Conservation (phyloP, 1,139 yeast genomes). For the Neolecta irregularis region DNA sequence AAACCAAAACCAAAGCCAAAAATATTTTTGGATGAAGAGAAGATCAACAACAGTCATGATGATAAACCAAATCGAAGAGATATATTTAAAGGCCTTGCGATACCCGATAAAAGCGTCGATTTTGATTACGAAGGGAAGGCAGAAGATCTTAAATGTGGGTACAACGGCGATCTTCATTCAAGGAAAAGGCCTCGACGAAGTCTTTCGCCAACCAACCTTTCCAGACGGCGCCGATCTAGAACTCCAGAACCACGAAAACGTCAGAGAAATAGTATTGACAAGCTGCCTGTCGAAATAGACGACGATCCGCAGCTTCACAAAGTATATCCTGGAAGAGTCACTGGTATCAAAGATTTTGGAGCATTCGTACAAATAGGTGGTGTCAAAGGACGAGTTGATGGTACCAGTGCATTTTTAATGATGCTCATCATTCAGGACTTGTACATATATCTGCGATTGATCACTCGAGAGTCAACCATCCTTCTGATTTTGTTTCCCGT, state of each 20-base stretch:
- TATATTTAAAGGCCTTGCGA: constrained; percentile 12
- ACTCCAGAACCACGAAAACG: constrained; percentile 2
- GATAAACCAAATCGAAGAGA: constrained; percentile 3
- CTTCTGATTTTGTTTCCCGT: constrained; percentile 40
- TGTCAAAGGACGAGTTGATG: constrained; percentile 25
- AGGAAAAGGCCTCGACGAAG: constrained; percentile 4
- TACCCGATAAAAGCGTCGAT: constrained; percentile 10
- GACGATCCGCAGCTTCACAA: constrained; percentile 28
- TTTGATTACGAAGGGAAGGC: constrained; percentile 6
- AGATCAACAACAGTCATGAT: neutral
- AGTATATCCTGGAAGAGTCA: constrained; percentile 47
- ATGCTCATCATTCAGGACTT: constrained; percentile 31
- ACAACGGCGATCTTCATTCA: constrained; percentile 3
- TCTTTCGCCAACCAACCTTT: neutral
- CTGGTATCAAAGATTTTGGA: constrained; percentile 52
- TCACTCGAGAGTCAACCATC: constrained; percentile 35
- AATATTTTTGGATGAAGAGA: constrained; percentile 1
- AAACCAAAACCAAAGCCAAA: constrained; percentile 20
- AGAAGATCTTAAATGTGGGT: neutral
- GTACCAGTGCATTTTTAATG: neutral
- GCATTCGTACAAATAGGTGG: constrained; percentile 49
- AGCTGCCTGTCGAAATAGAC: constrained; percentile 18
- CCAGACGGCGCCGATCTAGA: constrained; percentile 5
- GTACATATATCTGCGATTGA: constrained; percentile 65
- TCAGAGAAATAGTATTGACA: constrained; percentile 1